Conservation (phyloP, 1,284 basidiomycete species). For the Marasmius sp. region DNA sequence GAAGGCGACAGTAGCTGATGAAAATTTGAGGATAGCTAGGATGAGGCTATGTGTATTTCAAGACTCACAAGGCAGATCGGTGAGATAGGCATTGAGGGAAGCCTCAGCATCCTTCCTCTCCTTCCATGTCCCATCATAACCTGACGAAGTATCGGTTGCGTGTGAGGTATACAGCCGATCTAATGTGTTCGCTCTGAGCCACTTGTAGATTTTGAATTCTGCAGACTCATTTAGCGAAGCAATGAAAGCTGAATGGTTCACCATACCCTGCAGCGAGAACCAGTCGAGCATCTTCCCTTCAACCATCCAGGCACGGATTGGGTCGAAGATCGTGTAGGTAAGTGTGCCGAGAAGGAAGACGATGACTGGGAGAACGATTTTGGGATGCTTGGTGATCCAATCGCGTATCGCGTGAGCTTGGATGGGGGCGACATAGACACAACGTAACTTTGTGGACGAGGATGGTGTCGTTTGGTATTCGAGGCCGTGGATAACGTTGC, state of each 20-base stretch:
- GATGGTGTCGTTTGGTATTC: slow-evolving; percentile 30
- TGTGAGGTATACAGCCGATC: slow-evolving; percentile 39
- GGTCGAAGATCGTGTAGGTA: slow-evolving; percentile 94
- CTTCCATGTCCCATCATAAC: slow-evolving; percentile 63
- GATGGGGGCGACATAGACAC: slow-evolving; percentile 74
- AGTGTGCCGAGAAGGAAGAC: slow-evolving; percentile 88
- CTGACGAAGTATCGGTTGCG: slow-evolving; percentile 14
- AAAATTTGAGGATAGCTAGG: slow-evolving; percentile 5
- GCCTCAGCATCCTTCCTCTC: slow-evolving; percentile 79
- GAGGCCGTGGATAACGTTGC: slow-evolving; percentile 84
- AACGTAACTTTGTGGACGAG: slow-evolving; percentile 55
- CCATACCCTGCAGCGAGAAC: slow-evolving; percentile 72
- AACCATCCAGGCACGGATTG: slow-evolving; percentile 84
- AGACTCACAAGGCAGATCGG: slow-evolving; percentile 66
- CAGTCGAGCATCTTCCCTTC: slow-evolving; percentile 82
- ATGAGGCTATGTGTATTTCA: background rate
- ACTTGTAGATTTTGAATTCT: slow-evolving; percentile 68
- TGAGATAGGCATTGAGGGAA: slow-evolving; percentile 68
- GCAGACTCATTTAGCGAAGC: background rate
- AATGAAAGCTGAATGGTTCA: slow-evolving; percentile 8
- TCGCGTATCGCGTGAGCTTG: slow-evolving; percentile 77
- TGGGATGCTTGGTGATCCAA: slow-evolving; percentile 87
- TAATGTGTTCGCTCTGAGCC: slow-evolving; percentile 61
- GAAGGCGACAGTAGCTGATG: slow-evolving; percentile 67
- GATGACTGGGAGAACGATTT: slow-evolving; percentile 81